A percentile compares a stretch with the other conserved stretches of the same genome.
Conservation (phyloP, 306 rosid species). For the Rubus parviflorus region DNA sequence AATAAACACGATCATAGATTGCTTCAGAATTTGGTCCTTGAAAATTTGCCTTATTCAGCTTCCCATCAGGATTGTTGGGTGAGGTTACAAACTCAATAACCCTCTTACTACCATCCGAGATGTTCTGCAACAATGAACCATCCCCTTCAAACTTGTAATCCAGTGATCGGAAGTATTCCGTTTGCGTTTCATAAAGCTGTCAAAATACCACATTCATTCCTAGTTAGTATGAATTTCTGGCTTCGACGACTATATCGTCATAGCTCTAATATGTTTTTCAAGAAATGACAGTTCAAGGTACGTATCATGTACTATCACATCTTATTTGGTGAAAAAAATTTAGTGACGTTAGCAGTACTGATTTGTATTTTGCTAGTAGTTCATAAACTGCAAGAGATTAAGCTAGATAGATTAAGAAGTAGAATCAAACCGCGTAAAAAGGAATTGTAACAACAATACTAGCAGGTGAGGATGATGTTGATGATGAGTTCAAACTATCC, state of each 20-base stretch:
- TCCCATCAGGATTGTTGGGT: constrained; percentile 67
- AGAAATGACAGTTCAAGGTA: too few relatives aligned
- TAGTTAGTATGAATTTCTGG: not conserved
- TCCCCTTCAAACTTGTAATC: constrained; percentile 45
- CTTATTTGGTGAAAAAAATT: too few relatives aligned
- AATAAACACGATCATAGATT: constrained; percentile 46
- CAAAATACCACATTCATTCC: not conserved
- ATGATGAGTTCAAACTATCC: constrained; percentile 7
- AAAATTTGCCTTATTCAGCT: constrained; percentile 30
- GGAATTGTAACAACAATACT: constrained; percentile 34
- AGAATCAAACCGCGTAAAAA: constrained; percentile 33
- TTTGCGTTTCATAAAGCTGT: constrained; percentile 42
- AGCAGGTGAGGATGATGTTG: constrained; percentile 8
- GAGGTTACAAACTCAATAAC: constrained; percentile 60
- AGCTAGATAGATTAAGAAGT: not conserved
- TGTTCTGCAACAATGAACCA: constrained; percentile 33
- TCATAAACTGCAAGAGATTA: not conserved
- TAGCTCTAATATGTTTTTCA: too few relatives aligned
- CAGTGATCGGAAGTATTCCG: constrained; percentile 29
- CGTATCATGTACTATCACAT: too few relatives aligned
- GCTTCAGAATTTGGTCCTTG: constrained; percentile 31
- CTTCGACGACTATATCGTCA: not conserved
- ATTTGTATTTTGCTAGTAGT: not conserved
- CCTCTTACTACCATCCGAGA: not conserved
- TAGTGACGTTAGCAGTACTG: not conserved